A percentile compares a stretch with the other conserved stretches of the same genome.
These are phyloP conservation scores for Maudiozyma saulgeensis DNA, from an alignment of 805 yeast species.

Conservation along the genomic window DNA sequence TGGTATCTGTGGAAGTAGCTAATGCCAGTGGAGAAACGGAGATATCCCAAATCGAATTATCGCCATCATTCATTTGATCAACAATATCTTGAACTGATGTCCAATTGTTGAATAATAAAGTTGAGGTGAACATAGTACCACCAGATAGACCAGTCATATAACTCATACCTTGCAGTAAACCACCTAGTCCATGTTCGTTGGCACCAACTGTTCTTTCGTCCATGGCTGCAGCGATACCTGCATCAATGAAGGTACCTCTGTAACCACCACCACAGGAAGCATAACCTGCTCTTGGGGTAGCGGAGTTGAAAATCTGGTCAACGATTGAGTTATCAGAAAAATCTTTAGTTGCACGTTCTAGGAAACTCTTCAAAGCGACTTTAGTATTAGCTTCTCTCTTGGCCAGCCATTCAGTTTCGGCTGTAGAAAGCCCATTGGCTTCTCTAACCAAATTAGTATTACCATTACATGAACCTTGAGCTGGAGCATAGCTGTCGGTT, in stretches of 20 bases:
- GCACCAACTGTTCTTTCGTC: slow-evolving; percentile 60
- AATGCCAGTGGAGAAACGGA: slow-evolving; percentile 49
- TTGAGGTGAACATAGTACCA: slow-evolving; percentile 72
- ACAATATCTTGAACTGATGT: slow-evolving; percentile 55
- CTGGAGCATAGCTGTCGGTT: slow-evolving; percentile 51
- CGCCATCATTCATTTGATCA: slow-evolving; percentile 22
- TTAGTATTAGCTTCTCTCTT: slow-evolving; percentile 37
- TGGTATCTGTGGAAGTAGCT: slow-evolving; percentile 48
- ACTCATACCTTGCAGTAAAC: slow-evolving; percentile 58
- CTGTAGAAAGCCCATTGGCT: slow-evolving; percentile 35
- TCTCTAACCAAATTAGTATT: slow-evolving; percentile 32
- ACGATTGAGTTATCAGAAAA: slow-evolving; percentile 12
- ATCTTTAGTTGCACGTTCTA: slow-evolving; percentile 32
- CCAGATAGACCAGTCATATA: slow-evolving; percentile 76
- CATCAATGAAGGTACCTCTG: slow-evolving; percentile 79
- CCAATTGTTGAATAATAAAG: slow-evolving; percentile 62
- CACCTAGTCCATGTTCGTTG: slow-evolving; percentile 55
- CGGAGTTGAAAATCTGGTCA: slow-evolving; percentile 14
- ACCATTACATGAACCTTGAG: slow-evolving; percentile 43
- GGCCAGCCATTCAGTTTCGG: slow-evolving; percentile 43
- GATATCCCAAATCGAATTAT: slow-evolving; percentile 57
- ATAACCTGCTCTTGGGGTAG: slow-evolving; percentile 38
- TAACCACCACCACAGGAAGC: slow-evolving; percentile 86
- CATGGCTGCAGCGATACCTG: slow-evolving; percentile 78
- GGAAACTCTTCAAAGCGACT: slow-evolving; percentile 36